These are phyloP conservation scores for Staphylotrichum tortipilum DNA, from an alignment of 495 filamentous ascomycete genomes.

Conservation along the genomic window DNA sequence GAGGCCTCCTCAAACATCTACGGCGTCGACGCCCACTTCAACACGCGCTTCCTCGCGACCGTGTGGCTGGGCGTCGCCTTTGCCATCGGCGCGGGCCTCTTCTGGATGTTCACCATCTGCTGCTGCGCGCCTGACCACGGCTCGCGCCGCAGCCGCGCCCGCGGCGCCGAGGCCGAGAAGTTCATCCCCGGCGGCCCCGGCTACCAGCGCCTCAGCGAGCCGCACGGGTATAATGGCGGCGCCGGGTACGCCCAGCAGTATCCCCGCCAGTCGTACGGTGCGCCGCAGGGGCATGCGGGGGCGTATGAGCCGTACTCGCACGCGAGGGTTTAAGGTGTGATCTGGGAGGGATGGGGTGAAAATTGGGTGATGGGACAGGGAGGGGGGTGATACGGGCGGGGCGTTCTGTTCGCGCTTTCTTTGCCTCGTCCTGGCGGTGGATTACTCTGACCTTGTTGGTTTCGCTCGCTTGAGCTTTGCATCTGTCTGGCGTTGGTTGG, in stretches of 20 bases:
- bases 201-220: conserved; percentile 39
- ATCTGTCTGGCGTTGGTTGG: too few species aligned
- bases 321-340: conserved; percentile 26
- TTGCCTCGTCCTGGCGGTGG: too few species aligned
- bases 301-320: conserved; percentile 51
- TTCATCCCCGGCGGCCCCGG: conserved; percentile 28
- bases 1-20: conserved; percentile 56
- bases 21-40: conserved; percentile 53
- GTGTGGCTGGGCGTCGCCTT: conserved; percentile 78
- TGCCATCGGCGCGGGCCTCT: conserved; percentile 60
- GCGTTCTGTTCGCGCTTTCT: too few species aligned
- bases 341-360: background rate
- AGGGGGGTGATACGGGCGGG: background rate
- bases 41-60: conserved; percentile 55
- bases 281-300: conserved; percentile 15
- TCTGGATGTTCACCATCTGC: conserved; percentile 88
- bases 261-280: conserved; percentile 28
- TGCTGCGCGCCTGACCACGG: conserved; percentile 57
- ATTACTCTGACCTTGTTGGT: too few species aligned
- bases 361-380: background rate
- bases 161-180: conserved; percentile 35
- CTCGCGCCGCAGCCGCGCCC: conserved; percentile 12
- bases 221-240: conserved; percentile 14
- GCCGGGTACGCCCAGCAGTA: conserved; percentile 24
- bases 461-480: too few species aligned